A percentile compares a stretch with the other conserved stretches of the same genome.
Conservation (phyloP, 2,329 filamentous ascomycete genomes). For the Aspergillus fijiensis region DNA sequence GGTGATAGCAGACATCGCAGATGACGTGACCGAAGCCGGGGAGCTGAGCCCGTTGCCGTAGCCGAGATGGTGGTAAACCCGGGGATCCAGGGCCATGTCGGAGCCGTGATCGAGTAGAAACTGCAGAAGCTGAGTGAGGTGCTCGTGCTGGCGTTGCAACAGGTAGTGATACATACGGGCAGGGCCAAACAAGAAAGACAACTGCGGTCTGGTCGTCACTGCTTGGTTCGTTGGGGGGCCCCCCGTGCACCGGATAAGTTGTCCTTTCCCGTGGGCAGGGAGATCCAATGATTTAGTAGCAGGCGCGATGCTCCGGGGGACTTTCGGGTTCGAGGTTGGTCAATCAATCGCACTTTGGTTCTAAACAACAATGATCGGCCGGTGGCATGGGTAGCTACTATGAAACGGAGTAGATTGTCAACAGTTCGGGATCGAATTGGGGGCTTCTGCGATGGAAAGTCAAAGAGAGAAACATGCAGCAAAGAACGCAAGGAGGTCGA, state of each 20-base stretch:
- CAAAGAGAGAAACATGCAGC: constrained; percentile 26
- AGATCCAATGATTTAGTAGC: not conserved
- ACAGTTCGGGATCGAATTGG: constrained; percentile 10
- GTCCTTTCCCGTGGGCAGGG: not conserved
- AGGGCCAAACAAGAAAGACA: constrained; percentile 19
- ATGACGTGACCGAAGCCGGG: constrained; percentile 35
- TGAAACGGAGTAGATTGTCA: constrained; percentile 6
- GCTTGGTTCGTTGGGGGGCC: constrained; percentile 1
- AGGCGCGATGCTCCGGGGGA: not conserved
- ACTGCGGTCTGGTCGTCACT: constrained; percentile 10
- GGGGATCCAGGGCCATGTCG: constrained; percentile 44
- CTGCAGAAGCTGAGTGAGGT: constrained; percentile 40
- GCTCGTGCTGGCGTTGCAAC: constrained; percentile 40
- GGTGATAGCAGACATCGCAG: constrained; percentile 34
- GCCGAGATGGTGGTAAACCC: constrained; percentile 39
- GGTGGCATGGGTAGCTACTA: constrained; percentile 2
- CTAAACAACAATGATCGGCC: not conserved
- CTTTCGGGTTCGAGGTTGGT: not conserved
- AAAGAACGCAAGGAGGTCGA: constrained; percentile 9
- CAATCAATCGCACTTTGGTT: not conserved
- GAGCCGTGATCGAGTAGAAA: constrained; percentile 39
- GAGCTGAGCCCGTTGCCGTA: constrained; percentile 32
- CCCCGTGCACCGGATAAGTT: not conserved
- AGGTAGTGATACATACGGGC: constrained; percentile 44
- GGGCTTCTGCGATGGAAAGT: constrained; percentile 20